Conservation (phyloP, 2,329 filamentous ascomycete species). For the Penicillium sp. region DNA sequence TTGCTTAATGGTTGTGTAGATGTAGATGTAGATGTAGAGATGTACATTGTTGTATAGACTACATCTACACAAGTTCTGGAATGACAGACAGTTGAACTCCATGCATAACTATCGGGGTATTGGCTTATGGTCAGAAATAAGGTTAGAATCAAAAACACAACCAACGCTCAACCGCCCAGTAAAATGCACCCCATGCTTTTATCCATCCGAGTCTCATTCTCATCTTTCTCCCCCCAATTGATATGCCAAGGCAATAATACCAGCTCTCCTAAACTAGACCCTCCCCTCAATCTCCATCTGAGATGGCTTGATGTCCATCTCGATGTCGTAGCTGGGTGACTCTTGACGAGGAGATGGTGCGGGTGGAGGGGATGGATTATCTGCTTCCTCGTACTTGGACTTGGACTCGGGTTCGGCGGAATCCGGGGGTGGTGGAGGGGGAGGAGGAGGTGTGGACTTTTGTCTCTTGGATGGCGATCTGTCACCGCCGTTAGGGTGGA, state of each 20-base stretch:
- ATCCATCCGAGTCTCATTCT: no score
- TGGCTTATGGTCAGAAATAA: slow-evolving; percentile 19
- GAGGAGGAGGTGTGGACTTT: slow-evolving; percentile 41
- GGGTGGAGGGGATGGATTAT: not conserved
- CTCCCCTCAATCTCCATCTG: slow-evolving; percentile 27
- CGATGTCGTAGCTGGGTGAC: not conserved
- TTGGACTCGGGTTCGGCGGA: slow-evolving; percentile 6
- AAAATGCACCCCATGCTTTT: not conserved
- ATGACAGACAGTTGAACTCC: not conserved
- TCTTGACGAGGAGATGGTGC: not conserved
- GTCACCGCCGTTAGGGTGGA: slow-evolving; percentile 18
- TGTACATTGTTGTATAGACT: not conserved
- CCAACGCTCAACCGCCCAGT: not conserved
- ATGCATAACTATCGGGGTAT: slow-evolving; percentile 21
- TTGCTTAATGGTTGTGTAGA: not conserved
- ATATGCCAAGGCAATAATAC: not conserved
- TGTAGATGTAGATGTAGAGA: not conserved
- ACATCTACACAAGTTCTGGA: no score
- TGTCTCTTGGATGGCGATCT: slow-evolving; percentile 54
- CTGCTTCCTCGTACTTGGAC: slow-evolving; percentile 13
- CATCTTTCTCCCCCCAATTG: not conserved
- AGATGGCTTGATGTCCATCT: slow-evolving; percentile 7
- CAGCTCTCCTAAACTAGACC: slow-evolving; percentile 7
- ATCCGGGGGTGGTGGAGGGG: slow-evolving; percentile 34
- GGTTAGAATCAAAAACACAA: slow-evolving; percentile 2